Evolutionary conservation across 768 basidiomycete genomes (phyloP), one percentile per base, ranked within the genome.

Genomic region (Neoboletus magnificus): DNA sequence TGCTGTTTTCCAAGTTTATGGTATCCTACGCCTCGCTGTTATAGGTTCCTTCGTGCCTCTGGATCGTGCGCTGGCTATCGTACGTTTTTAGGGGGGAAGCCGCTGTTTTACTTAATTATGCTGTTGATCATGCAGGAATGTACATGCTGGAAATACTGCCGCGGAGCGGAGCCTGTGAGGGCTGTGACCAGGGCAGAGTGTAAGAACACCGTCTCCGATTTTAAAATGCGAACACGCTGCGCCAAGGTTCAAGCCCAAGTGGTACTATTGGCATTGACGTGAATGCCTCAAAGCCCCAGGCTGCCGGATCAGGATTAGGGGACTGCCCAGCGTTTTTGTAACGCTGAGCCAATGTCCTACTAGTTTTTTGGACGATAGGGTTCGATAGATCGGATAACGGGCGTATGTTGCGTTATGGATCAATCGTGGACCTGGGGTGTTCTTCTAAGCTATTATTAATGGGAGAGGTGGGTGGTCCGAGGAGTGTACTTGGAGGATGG

Each of bases 21-120:
- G 51, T 59, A 59, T 44, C 7, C 20, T 59, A 60, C 30, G 47
- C 47, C 57, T 59, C 32, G 32, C 35, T 52, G 56, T 41, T 23
- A 57, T 42, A 33, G 27, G 29, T 37, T 27, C 23, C 36, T 35
- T 57, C 30, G 30, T 43, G 11, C 40, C 50, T 58, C 46, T 47
- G 45, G 50, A 48, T 33, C 44, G 57, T 58, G 44, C 57, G 48
- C 57, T 52, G 57, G 57, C n/a, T 51, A 20, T 18, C 57, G 57
- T 58, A 58, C 57, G 39, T 22, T 45, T n/a, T 30, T 22, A 2
- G 39, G 33, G 36, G 40, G 22, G 41, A 48, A 20, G 42, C 13
- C 5, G 33, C 18, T 51, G 48, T 58, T 47, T 58, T n/a, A n/a
- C n/a, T n/a, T 58, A 47, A 52, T 58, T 12, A 18, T 51, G 47